A percentile compares a stretch with the other conserved stretches of the same genome.
These are phyloP conservation scores for Micromonas pusilla DNA, from an alignment of 139 green algal species.

Conservation along the genomic window DNA sequence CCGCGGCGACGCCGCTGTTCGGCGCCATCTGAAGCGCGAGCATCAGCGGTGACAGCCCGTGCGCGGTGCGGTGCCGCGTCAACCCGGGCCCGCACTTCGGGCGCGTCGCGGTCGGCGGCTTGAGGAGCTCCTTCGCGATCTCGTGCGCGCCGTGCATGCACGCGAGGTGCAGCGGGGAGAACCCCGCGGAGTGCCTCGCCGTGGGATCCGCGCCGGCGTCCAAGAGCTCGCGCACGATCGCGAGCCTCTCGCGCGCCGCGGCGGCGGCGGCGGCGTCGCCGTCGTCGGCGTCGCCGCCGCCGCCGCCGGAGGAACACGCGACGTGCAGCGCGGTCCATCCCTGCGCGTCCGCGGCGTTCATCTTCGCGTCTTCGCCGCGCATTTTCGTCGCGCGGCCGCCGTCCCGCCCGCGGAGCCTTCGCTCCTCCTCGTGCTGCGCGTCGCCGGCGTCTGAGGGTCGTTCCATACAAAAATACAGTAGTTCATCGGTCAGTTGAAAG, in stretches of 20 bases:
- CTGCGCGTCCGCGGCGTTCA: neutral
- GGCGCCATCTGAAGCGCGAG: neutral
- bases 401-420: no score
- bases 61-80: neutral
- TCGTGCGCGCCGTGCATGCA: neutral
- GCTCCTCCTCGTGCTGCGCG: neutral
- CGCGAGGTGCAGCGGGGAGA: neutral
- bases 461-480: no score
- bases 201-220: neutral
- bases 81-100: neutral
- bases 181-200: neutral
- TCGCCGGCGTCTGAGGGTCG: no score
- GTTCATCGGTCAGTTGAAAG: no score
- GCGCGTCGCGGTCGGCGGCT: no score
- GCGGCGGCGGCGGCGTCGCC: no score
- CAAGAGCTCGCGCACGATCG: neutral
- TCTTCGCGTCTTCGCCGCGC: neutral
- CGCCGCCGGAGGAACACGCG: no score
- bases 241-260: neutral
- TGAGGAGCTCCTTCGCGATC: neutral
- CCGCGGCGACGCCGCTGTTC: neutral
- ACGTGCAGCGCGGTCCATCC: neutral
- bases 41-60: neutral
- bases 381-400: no score
- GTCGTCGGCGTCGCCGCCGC: no score